These are phyloP conservation scores for Phyllosticta paracitricarpa DNA, from an alignment of 2,329 filamentous ascomycete species.

Conservation along the genomic window DNA sequence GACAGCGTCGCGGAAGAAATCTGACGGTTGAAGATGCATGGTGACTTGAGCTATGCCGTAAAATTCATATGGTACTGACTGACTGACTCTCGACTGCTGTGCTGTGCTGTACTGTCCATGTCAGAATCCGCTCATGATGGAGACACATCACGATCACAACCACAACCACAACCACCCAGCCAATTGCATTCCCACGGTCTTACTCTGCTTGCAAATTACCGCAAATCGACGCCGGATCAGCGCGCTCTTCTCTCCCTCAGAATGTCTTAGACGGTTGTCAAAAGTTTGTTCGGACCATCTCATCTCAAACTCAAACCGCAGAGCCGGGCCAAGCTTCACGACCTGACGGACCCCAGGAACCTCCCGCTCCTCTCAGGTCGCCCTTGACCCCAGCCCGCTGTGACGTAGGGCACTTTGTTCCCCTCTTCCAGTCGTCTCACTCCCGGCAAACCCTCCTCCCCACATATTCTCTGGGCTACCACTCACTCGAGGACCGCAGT, in stretches of 20 bases:
- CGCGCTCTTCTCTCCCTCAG: not conserved
- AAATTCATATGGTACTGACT: not conserved
- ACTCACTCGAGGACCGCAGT: not conserved
- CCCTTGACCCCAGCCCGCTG: not conserved
- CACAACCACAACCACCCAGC: not conserved
- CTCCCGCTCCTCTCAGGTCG: not conserved
- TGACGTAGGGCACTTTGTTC: not conserved
- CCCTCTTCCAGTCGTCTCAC: too few species aligned
- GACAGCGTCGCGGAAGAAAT: not conserved
- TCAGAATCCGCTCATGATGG: not conserved
- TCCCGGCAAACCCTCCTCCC: not conserved
- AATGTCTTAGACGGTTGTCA: not conserved
- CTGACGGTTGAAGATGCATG: not conserved
- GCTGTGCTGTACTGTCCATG: not conserved
- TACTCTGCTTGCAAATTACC: not conserved
- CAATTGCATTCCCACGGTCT: not conserved
- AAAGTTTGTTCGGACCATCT: not conserved
- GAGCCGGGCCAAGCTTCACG: not conserved
- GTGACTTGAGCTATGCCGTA: not conserved
- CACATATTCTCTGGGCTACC: too few species aligned
- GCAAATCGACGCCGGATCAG: not conserved
- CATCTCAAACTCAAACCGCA: not conserved
- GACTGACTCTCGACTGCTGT: too few species aligned
- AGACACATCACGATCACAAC: not conserved
- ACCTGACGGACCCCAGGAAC: not conserved